Evolutionary conservation across 2,329 filamentous ascomycete species (phyloP), one percentile per base, ranked within the genome.

Genomic region (Penicillium sp.): DNA sequence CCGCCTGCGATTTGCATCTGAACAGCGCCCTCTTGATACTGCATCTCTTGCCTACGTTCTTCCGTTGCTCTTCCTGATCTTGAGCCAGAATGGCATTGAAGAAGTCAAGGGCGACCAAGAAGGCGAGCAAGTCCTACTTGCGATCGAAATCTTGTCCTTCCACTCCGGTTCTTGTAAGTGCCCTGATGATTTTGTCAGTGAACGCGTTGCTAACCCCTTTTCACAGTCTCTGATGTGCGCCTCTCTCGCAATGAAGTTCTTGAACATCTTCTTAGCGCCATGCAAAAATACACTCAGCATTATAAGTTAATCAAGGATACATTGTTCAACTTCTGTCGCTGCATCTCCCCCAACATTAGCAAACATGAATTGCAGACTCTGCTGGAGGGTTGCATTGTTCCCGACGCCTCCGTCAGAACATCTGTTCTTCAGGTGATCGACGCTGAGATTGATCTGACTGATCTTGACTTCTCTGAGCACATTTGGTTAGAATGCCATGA

Each of bases 301-400:
- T 97, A 97, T 79, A 96, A 96, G 75, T 80, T 93, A 56, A 86
- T 97, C 76, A 96, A 93, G 73, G 95, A 99, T 74, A 96, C 91
- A 68, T 85, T 99, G 61, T 83, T 89, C 53, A 91, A 98, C 72
- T 84, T 96, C 63, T 91, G 90, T 68, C 87, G 92, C 58, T 93
- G 89, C 62, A 83, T 98, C 51, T 89, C 93, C 3, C 86, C 90
- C 2, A 96, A 91, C 67, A 92, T 97, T 63, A 87, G 75, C 55
- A 73, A 81, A 3, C 76, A 83, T 1, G 96, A 99, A 75, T 87
- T 95, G 55, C 77, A 80, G 11, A 85, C 90, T 16, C 82, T 98
- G n/a, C 84, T 92, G 11, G 84, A 86, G 59, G 95, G 93, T 37
- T 81, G 85, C 0, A 92, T 95, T 63, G 90, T 96, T 13, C 81